phyloP scores from a whole-genome alignment of 306 rosid genomes.

The Styphnolobium japonicum region DNA sequence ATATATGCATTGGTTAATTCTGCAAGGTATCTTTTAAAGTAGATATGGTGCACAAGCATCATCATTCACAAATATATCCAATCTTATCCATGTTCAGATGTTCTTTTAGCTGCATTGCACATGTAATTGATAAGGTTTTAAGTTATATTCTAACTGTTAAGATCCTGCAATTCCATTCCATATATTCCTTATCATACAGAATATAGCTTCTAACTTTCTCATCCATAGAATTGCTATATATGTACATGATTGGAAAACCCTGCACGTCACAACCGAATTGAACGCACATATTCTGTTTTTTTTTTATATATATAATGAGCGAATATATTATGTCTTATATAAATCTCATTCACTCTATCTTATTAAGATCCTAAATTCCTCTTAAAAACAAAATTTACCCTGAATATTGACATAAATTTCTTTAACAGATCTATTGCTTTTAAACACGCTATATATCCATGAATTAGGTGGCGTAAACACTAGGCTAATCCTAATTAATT shows the following conservation, averaged over 20 bases:
- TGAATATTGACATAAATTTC: background rate
- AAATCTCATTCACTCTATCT: background rate
- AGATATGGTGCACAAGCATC: background rate
- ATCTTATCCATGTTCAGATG: background rate
- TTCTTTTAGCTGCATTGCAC: background rate
- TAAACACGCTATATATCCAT: background rate
- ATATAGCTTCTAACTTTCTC: background rate
- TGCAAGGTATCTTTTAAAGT: background rate
- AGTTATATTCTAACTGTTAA: background rate
- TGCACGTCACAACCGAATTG: slow-evolving; percentile 18
- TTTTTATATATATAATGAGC: too few relatives aligned
- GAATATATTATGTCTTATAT: background rate
- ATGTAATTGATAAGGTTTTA: background rate
- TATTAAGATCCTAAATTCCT: background rate
- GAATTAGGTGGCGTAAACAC: background rate
- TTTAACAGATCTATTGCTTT: background rate
- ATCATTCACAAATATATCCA: background rate
- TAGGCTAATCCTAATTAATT: background rate
- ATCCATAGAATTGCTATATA: slow-evolving; percentile 1
- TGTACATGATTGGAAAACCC: background rate
- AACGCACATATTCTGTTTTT: background rate
- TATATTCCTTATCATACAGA: background rate
- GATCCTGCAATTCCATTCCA: background rate
- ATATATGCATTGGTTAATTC: background rate
- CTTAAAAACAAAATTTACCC: background rate